These are phyloP conservation scores for Plasmodium adleri DNA, from an alignment of 169 alveolate species.

Conservation along the genomic window DNA sequence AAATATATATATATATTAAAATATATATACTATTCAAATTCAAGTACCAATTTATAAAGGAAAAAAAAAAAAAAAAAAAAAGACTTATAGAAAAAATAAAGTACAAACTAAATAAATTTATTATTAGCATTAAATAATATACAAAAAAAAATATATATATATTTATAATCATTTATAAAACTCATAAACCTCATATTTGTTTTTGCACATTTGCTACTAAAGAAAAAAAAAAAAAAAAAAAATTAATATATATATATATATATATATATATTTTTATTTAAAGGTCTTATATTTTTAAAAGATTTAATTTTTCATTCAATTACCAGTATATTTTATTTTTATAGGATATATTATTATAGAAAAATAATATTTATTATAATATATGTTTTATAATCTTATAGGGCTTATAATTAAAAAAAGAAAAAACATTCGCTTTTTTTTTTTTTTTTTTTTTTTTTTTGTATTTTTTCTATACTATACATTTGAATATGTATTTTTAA, in stretches of 20 bases:
- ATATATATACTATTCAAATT: no score
- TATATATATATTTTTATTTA: background rate
- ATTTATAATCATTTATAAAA: no score
- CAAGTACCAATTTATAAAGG: no score
- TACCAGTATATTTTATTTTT: no score
- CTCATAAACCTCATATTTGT: no score
- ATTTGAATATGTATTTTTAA: background rate
- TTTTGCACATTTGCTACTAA: slow-evolving; percentile 17
- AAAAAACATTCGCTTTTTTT: background rate
- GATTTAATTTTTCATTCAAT: no score
- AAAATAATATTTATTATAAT: slow-evolving; percentile 16
- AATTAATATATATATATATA: slow-evolving; percentile 7
- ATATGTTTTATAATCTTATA: background rate
- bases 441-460: slow-evolving; percentile 28
- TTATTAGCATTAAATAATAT: no score
- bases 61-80: no score
- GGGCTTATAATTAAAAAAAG: slow-evolving; percentile 14
- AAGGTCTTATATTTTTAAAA: background rate
- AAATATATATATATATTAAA: no score
- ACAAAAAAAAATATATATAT: no score
- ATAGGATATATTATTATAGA: background rate
- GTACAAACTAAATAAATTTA: no score
- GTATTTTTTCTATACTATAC: background rate
- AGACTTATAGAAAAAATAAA: no score
- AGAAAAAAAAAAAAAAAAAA: slow-evolving; percentile 20